Evolutionary conservation across 1,284 basidiomycete genomes (phyloP).

Genomic region (Ceratobasidium sp.): DNA sequence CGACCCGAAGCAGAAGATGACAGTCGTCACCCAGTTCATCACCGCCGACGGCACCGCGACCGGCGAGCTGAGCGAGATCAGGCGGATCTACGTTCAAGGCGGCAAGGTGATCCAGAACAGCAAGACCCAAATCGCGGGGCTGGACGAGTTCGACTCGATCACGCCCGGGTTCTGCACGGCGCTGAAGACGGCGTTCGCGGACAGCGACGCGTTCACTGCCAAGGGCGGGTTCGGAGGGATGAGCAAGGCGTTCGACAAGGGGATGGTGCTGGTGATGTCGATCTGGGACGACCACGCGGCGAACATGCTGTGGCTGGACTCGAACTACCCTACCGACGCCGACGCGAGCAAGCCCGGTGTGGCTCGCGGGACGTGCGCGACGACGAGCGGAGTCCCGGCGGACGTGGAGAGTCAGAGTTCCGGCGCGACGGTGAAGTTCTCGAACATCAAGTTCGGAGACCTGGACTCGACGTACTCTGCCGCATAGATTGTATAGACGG

Average conservation of each 20-base stretch:
- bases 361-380: slow-evolving; percentile 68
- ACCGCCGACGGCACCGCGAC: slow-evolving; percentile 64
- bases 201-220: slow-evolving; percentile 64
- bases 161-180: slow-evolving; percentile 61
- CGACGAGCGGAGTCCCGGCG: slow-evolving; percentile 64
- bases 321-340: slow-evolving; percentile 65
- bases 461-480: slow-evolving; percentile 47
- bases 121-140: slow-evolving; percentile 57
- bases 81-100: slow-evolving; percentile 69
- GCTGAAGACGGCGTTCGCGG: slow-evolving; percentile 62
- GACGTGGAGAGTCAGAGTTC: slow-evolving; percentile 61
- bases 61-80: slow-evolving; percentile 67
- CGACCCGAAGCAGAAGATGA: slow-evolving; percentile 66
- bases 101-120: slow-evolving; percentile 68
- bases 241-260: slow-evolving; percentile 63
- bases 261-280: slow-evolving; percentile 70
- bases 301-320: slow-evolving; percentile 73
- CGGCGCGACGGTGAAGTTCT: slow-evolving; percentile 38
- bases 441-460: slow-evolving; percentile 49
- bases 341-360: slow-evolving; percentile 64
- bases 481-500: background rate
- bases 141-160: slow-evolving; percentile 55
- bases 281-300: slow-evolving; percentile 54
- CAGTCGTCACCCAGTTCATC: slow-evolving; percentile 71
- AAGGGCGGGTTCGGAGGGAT: slow-evolving; percentile 65